Base-by-base conservation (phyloP, 257 asterid genomes). In the Leptodermis oblonga region DNA sequence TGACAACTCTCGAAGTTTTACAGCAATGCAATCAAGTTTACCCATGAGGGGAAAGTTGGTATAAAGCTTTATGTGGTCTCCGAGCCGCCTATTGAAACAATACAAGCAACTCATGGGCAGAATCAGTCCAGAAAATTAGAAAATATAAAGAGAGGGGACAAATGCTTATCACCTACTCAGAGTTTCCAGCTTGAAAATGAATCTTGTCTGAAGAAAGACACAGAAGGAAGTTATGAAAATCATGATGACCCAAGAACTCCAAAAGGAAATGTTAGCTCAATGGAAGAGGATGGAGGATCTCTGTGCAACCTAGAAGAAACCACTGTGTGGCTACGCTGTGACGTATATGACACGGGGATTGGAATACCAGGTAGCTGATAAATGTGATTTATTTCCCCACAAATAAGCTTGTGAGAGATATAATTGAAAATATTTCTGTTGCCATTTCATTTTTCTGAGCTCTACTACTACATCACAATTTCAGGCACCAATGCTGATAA, bases 11-110 rank as follows among this genome's bases (percentile, higher is more conserved):
- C 28, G 43, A 8, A 70, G 36, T 23, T 73, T 55, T 70, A 60
- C 87, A 92, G 96, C 86, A 92, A 92, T 70, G 90, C 98, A 39
- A 77, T 92, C 80, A 92, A 92, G 80, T 92, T 92, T 74, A 92
- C 98, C 55, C 98, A 86, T 55, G 96, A 92, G 72, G 98, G 98
- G 48, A 89, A 84, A 76, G 98, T 92, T 56, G 94, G 92, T 51
- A 84, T 92, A 78, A 87, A 83, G 76, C 87, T 92, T 34, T 89
- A 83, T 46, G 89, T 89, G 73, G 87, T 89, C 25, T 36, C 80
- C 11, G 85, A 81, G 80, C 95, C 88, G 61, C 36, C 28, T 23
- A 42, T 20, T 62, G 74, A 52, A 30, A 58, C 54, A 73, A 72
- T 68, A 64, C 83, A 81, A 72, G 86, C 67, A 61, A 31, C 71